Evolutionary conservation across 495 filamentous ascomycete genomes (phyloP).

Genomic region (Aspergillus steynii): DNA sequence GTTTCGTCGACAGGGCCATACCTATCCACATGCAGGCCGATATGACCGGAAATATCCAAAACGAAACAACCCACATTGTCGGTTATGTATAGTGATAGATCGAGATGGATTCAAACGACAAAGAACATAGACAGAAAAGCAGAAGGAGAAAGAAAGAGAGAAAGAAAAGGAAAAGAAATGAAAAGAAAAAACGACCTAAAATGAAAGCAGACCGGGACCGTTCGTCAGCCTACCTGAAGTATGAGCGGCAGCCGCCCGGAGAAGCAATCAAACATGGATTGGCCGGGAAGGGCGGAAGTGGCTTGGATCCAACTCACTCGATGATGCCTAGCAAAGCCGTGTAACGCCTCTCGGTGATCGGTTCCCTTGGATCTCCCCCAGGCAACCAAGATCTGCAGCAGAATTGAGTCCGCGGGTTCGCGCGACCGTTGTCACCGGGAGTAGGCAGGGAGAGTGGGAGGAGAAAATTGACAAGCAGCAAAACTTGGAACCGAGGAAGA

Average conservation of each 20-base stretch:
- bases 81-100: conserved; percentile 2
- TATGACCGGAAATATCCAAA: conserved; percentile 79
- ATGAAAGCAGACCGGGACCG: neutral
- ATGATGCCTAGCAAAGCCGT: conserved; percentile 6
- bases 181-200: neutral
- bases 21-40: conserved; percentile 80
- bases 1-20: conserved; percentile 32
- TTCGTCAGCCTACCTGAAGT: neutral
- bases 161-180: neutral
- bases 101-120: too few species aligned
- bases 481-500: neutral
- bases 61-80: conserved; percentile 55
- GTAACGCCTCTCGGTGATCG: neutral
- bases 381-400: neutral
- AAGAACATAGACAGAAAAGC: neutral
- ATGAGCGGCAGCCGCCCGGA: neutral
- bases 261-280: neutral
- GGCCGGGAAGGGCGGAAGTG: conserved; percentile 20
- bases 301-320: conserved; percentile 13
- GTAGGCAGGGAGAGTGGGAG: neutral
- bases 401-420: neutral
- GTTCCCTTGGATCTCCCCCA: neutral
- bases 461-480: neutral
- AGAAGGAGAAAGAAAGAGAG: neutral
- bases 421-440: neutral